Percentiles rank a stretch among this genome's conserved stretches.
Evolutionary conservation across 2,329 filamentous ascomycete genomes (phyloP).

Genomic region (Aureobasidium sp.): DNA sequence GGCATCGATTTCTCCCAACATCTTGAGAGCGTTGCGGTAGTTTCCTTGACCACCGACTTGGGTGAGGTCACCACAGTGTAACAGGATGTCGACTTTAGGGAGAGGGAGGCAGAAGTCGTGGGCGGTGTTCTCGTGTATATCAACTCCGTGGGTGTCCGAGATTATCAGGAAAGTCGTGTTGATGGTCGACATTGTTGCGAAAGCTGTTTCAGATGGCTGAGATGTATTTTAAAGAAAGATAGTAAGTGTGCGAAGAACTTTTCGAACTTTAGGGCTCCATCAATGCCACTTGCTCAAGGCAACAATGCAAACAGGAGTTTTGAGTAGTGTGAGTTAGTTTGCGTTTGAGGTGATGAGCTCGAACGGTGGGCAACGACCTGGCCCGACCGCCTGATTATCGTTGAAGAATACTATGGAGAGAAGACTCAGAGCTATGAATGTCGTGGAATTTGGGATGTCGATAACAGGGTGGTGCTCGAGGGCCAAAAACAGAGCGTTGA

Average conservation of each 20-base stretch:
- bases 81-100: slow-evolving; percentile 29
- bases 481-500: too few species aligned
- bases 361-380: not conserved
- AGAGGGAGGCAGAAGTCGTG: slow-evolving; percentile 21
- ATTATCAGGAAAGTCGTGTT: slow-evolving; percentile 34
- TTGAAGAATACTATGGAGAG: too few species aligned
- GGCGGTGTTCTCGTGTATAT: not conserved
- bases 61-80: slow-evolving; percentile 38
- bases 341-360: not conserved
- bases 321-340: not conserved
- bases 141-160: slow-evolving; percentile 37
- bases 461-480: too few species aligned
- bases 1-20: slow-evolving; percentile 26
- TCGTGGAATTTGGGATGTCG: too few species aligned
- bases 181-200: not conserved
- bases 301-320: not conserved
- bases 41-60: slow-evolving; percentile 25
- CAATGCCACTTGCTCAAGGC: not conserved
- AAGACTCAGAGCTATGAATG: too few species aligned
- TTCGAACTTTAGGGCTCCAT: not conserved
- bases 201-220: too few species aligned
- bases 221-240: not conserved
- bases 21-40: slow-evolving; percentile 27
- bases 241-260: not conserved
- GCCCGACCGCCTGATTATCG: not conserved